Conservation (phyloP, 2,329 filamentous ascomycete genomes). For the Hymenoscyphus scutula region DNA sequence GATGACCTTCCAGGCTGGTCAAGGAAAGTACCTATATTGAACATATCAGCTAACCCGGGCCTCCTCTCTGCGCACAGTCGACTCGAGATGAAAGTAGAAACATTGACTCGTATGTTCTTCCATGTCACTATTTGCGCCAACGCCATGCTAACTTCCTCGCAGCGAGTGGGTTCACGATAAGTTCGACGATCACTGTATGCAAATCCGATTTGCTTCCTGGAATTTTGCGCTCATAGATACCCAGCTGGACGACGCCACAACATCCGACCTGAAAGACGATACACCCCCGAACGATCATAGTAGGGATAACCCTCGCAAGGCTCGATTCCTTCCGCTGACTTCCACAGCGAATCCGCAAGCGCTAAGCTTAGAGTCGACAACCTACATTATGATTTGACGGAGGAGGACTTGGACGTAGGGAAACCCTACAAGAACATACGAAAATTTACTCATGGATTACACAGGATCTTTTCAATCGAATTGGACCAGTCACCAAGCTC, state of each 20-base stretch:
- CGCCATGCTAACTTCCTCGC: conserved; percentile 14
- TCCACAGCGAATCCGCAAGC: conserved; percentile 49
- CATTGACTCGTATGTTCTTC: conserved; percentile 63
- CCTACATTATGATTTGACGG: conserved; percentile 85
- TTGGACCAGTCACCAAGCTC: conserved; percentile 68
- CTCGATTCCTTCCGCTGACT: conserved; percentile 14
- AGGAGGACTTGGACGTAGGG: conserved; percentile 75
- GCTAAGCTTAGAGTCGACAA: conserved; percentile 83
- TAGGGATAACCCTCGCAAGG: conserved; percentile 17
- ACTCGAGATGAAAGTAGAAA: conserved; percentile 62
- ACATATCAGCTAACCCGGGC: conserved; percentile 47
- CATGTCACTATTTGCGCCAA: neutral
- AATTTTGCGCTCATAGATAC: conserved; percentile 25
- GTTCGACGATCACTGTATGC: conserved; percentile 69
- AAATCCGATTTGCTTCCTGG: conserved; percentile 6
- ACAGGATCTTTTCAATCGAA: conserved; percentile 76
- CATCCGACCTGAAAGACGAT: conserved; percentile 31
- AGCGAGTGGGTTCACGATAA: conserved; percentile 95
- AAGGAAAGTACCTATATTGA: conserved; percentile 40
- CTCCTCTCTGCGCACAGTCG: conserved; percentile 49
- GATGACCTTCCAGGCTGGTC: conserved; percentile 34
- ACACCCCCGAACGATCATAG: conserved; percentile 33
- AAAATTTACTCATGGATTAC: conserved; percentile 17
- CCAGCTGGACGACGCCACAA: conserved; percentile 31
- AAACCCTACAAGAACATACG: neutral